Percentiles rank a stretch among this genome's conserved stretches.
These are phyloP conservation scores for Barnettozyma siamensis DNA, from an alignment of 805 yeast species.

Conservation along the genomic window DNA sequence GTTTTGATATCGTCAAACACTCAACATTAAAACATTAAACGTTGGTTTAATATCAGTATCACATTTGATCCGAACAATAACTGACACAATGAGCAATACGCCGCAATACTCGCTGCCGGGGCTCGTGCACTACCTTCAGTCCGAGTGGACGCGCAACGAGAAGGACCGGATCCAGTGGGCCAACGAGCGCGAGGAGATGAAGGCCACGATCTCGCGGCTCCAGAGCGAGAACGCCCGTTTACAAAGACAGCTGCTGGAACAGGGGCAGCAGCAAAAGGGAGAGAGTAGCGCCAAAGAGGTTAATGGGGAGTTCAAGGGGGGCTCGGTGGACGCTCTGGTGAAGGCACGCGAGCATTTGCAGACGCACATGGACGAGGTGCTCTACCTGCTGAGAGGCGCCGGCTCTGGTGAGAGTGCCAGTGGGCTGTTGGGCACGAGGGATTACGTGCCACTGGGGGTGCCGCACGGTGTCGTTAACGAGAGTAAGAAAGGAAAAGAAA, in stretches of 20 bases:
- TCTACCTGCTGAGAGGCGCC: conserved; percentile 23
- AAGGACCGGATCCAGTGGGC: conserved; percentile 57
- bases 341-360: conserved; percentile 24
- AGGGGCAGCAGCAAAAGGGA: not conserved
- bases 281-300: not conserved
- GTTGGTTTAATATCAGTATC: no score
- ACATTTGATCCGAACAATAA: no score
- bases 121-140: conserved; percentile 57
- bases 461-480: no score
- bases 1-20: no score
- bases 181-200: conserved; percentile 56
- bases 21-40: no score
- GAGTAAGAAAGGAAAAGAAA: not conserved
- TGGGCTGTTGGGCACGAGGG: conserved; percentile 2
- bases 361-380: conserved; percentile 24
- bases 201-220: conserved; percentile 40
- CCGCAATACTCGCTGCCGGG: conserved; percentile 31
- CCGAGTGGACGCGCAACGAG: conserved; percentile 58
- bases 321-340: conserved; percentile 15
- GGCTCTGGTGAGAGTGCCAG: not conserved
- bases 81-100: conserved; percentile 4
- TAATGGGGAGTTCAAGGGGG: no score
- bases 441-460: not conserved
- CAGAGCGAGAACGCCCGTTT: conserved; percentile 47
- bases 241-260: conserved; percentile 9